These are phyloP conservation scores for Mortierella claussenii DNA, from an alignment of 192 early-diverging fungal genomes.

Conservation along the genomic window DNA sequence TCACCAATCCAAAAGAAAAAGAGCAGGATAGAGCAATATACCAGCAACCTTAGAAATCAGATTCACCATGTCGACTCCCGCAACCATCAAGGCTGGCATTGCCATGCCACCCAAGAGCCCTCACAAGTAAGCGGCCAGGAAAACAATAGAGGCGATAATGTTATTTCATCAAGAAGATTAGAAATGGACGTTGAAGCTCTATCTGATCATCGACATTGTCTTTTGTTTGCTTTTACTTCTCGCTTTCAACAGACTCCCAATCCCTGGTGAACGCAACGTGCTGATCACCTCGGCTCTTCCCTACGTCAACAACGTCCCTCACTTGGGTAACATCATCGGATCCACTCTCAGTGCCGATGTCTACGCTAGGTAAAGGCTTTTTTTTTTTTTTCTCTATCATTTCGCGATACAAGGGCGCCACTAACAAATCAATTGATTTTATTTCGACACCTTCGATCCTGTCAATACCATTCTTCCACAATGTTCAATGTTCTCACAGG, in stretches of 20 bases:
- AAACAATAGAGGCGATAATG: too few relatives aligned
- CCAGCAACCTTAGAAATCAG: neutral
- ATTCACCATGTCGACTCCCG: conserved; percentile 36
- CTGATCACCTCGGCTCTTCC: conserved; percentile 97
- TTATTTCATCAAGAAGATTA: too few relatives aligned
- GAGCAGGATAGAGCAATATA: neutral
- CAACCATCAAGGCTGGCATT: conserved; percentile 54
- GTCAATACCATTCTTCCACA: neutral
- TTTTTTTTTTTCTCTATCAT: neutral
- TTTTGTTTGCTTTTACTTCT: neutral
- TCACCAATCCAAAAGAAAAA: neutral
- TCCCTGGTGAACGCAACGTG: conserved; percentile 81
- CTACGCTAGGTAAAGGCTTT: conserved; percentile 76
- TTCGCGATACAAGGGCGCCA: too few relatives aligned
- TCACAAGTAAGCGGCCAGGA: conserved; percentile 54
- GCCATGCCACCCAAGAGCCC: conserved; percentile 51
- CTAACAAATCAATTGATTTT: too few relatives aligned
- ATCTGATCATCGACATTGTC: too few relatives aligned
- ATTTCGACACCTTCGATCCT: neutral
- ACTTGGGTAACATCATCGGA: conserved; percentile 99
- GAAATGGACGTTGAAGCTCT: too few relatives aligned
- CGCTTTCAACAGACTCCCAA: conserved; percentile 59
- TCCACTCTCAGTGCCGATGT: conserved; percentile 97
- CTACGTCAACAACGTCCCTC: conserved; percentile 99
- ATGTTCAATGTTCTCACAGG: conserved; percentile 46